These are phyloP conservation scores for Alternaria sp. DNA, from an alignment of 2,329 filamentous ascomycete genomes.

Conservation along the genomic window DNA sequence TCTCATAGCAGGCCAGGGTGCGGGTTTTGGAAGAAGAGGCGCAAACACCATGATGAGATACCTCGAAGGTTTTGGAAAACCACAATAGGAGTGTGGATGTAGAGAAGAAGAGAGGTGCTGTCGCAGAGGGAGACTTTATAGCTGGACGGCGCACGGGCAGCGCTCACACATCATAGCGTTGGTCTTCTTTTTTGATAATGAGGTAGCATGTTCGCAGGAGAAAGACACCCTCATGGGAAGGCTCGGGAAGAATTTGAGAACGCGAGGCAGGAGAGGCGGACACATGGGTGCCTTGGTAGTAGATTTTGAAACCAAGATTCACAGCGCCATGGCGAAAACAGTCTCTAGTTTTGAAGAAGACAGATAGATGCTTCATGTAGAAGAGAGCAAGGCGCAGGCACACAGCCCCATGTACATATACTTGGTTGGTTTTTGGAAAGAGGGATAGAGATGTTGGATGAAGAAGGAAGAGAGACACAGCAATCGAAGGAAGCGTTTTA, in stretches of 20 bases:
- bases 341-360: too few species aligned
- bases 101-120: not conserved
- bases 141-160: not conserved
- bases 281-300: not conserved
- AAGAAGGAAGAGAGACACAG: not conserved
- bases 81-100: not conserved
- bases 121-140: not conserved
- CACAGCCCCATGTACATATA: too few species aligned
- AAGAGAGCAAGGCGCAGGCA: too few species aligned
- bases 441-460: not conserved
- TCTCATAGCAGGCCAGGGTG: not conserved
- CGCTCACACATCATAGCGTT: too few species aligned
- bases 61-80: not conserved
- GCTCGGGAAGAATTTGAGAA: not conserved
- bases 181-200: too few species aligned
- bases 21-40: not conserved
- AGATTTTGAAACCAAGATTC: not conserved
- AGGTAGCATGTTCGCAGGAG: too few species aligned
- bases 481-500: fast-evolving
- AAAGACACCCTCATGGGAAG: not conserved
- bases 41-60: not conserved
- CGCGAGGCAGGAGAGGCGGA: not conserved
- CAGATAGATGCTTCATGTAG: too few species aligned
- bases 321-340: not conserved
- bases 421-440: not conserved